Evolutionary conservation across 768 basidiomycete genomes (phyloP).

Genomic region (Rhodotorula taiwanensis): DNA sequence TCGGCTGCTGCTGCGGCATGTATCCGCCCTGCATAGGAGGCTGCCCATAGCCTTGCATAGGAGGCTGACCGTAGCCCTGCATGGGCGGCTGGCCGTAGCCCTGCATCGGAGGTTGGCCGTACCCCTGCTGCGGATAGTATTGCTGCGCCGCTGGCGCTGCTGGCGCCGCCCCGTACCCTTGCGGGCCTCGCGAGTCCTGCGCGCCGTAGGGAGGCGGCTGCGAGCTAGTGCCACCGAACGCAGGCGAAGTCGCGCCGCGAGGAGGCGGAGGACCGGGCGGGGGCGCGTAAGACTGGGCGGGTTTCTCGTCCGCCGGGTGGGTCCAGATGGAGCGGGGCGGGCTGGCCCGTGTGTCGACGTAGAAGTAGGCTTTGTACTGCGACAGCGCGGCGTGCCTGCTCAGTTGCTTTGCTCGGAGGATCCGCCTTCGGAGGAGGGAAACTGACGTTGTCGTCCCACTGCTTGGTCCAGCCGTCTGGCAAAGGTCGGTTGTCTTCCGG

Average conservation of each 20-base stretch:
- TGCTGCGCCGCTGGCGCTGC: too few relatives aligned
- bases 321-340: conserved; percentile 38
- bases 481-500: conserved; percentile 6
- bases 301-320: conserved; percentile 24
- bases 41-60: neutral
- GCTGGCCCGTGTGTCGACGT: conserved; percentile 36
- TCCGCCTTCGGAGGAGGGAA: neutral
- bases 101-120: conserved; percentile 2
- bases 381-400: too few relatives aligned
- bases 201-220: neutral
- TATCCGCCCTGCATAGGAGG: neutral
- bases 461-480: conserved; percentile 20
- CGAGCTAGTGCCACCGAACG: neutral
- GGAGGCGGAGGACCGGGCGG: conserved; percentile 24
- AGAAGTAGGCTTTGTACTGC: conserved; percentile 27
- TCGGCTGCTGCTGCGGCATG: neutral
- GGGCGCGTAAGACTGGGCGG: conserved; percentile 4
- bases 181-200: neutral
- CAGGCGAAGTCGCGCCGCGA: too few relatives aligned
- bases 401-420: too few relatives aligned
- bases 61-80: neutral
- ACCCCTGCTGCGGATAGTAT: neutral
- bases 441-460: conserved; percentile 16
- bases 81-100: conserved; percentile 4
- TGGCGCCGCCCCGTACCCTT: neutral